These are phyloP conservation scores for Thelonectria rubi DNA, from an alignment of 2,329 filamentous ascomycete genomes.

Conservation along the genomic window DNA sequence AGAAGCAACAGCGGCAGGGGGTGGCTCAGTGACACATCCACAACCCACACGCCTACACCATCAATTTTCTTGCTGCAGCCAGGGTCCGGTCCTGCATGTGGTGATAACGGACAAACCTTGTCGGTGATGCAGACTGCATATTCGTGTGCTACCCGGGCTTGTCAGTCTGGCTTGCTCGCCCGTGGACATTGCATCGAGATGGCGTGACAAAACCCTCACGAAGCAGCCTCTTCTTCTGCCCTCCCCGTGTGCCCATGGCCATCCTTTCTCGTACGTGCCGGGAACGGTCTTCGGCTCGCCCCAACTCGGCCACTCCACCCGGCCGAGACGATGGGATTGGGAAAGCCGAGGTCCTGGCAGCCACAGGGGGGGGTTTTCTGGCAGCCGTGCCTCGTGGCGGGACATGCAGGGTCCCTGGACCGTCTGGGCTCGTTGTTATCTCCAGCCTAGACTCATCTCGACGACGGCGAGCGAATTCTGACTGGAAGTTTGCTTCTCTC, in stretches of 20 bases:
- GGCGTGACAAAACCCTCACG: conserved; percentile 10
- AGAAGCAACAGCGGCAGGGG: neutral
- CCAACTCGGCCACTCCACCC: conserved; percentile 11
- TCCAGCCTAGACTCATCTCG: too few relatives aligned
- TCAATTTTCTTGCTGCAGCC: neutral
- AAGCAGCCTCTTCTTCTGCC: too few relatives aligned
- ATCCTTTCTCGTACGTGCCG: conserved; percentile 10
- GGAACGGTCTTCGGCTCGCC: neutral
- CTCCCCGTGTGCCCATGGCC: neutral
- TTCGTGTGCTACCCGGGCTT: neutral
- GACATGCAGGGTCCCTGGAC: conserved; percentile 6
- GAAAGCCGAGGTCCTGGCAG: neutral
- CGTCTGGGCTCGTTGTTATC: neutral
- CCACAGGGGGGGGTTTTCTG: too few relatives aligned
- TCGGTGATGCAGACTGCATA: conserved; percentile 13
- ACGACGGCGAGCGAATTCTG: too few relatives aligned
- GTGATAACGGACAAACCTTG: conserved; percentile 4
- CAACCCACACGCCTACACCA: too few relatives aligned
- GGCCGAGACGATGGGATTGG: neutral
- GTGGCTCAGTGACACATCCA: neutral
- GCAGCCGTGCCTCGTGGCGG: too few relatives aligned
- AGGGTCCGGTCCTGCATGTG: conserved; percentile 4
- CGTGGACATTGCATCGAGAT: conserved; percentile 4
- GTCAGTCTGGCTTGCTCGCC: too few relatives aligned
- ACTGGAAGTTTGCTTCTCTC: too few relatives aligned